Evolutionary conservation across 371 early-diverging fungal genomes (phyloP), one percentile per base, ranked within the genome.

Genomic region (Mucor racemosus): DNA sequence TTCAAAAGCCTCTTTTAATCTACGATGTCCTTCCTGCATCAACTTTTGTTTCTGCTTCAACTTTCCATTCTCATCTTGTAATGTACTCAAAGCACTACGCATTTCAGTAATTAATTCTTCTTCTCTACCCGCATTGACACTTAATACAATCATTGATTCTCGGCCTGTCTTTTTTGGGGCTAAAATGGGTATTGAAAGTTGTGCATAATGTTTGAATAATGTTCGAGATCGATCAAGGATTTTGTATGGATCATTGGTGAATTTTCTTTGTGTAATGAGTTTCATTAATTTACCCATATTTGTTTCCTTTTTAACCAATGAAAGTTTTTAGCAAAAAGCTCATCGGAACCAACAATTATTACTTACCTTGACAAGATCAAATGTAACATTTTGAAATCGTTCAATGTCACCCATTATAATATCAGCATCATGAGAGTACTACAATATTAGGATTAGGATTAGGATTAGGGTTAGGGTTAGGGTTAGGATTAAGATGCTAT

Each of bases 231-330:
- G 72, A 11, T 58, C 57, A 31, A 76, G 69, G 26, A 81, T 70
- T 14, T 71, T 34, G 55, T 69, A 69, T 7, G 76, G 74, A 63
- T 81, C 81, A n/a, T 72, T 65, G 54, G 64, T 60, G 46, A 81
- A 81, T 33, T 64, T 42, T 55, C 62, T 65, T 67, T 78, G 72
- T 19, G 77, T 65, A 46, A 81, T 78, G 40, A 80, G 58, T 60
- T 82, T 82, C 61, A 82, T 68, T 9, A 82, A 60, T 54, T 75
- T 76, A 21, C 82, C 82, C 82, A 82, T 82, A 26, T 69, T 78
- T n/a, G 82, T 80, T 71, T 82, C 78, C 80, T 82, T 54, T 17
- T 39, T 26, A 26, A 26, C 3, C 3, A 26, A 26, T 26, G 26
- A 26, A 3, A 26, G 26, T 26, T 26, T 26, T 26, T 26, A 26